Evolutionary conservation across 2,329 filamentous ascomycete genomes (phyloP), one percentile per base, ranked within the genome.

Genomic region (Aspergillus sojae): DNA sequence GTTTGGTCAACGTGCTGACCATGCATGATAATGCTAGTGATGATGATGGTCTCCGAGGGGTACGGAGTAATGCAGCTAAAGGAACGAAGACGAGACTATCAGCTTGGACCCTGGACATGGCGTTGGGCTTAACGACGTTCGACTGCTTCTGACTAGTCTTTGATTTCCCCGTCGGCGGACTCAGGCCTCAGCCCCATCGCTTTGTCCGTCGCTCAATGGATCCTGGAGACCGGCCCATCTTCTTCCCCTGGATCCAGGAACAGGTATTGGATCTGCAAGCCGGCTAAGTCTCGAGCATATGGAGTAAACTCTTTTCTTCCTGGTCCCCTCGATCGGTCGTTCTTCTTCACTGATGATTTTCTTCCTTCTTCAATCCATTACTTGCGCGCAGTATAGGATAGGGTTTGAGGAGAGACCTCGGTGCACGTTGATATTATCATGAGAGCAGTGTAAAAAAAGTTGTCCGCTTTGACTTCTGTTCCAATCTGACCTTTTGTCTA

Each of bases 181-280:
- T 39, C 11, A 39, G 21, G n/a, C 52, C 34, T 58, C 39, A 65
- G 65, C 62, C 65, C 61, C 61, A 60, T 61, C 43, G 48, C 48
- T 30, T 52, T 57, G 39, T 36, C 30, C 46, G 41, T 64, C 61
- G 28, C 19, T 53, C 43, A 41, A 64, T 67, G 62, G 60, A 62
- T 63, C 54, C 56, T 57, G 34, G 61, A 58, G 46, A 63, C 61
- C 60, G 65, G 57, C 48, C 63, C 65, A 68, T 63, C 62, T 62
- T 32, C 36, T 55, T 50, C 53, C 63, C 65, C 67, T 62, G 63
- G 62, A 67, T 61, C 59, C 64, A 65, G 61, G 64, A 63, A 62
- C 65, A 62, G 59, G 61, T 62, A 59, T 63, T 26, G 59, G 67
- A 69, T 69, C 68, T 67, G 58, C 68, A 56, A 62, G 62, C 56